phyloP scores from a whole-genome alignment of 164 flowering plant genomes.

The Piper longum region DNA sequence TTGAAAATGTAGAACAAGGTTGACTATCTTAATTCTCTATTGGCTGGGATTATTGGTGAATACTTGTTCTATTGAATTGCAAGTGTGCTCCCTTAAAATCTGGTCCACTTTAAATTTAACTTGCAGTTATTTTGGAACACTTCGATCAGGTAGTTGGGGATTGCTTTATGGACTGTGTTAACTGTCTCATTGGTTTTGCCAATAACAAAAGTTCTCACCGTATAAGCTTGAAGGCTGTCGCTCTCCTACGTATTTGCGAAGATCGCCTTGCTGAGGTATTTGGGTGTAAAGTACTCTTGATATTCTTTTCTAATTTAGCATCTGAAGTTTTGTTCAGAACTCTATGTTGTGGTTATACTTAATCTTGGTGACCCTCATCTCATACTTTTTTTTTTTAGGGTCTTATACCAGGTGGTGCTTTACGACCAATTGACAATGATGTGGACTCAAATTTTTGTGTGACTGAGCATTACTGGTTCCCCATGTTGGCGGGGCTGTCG shows the following conservation, averaged over 20 bases:
- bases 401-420: constrained; percentile 88
- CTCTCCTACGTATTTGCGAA: constrained; percentile 95
- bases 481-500: constrained; percentile 96
- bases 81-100: neutral
- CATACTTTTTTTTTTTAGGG: constrained; percentile 37
- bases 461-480: constrained; percentile 97
- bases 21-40: neutral
- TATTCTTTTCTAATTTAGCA: neutral
- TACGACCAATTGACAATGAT: constrained; percentile 65
- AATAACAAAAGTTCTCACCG: constrained; percentile 79
- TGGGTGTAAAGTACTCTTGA: neutral
- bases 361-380: neutral
- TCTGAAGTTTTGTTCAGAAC: neutral
- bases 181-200: constrained; percentile 94
- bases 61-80: neutral
- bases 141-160: constrained; percentile 97
- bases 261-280: constrained; percentile 98
- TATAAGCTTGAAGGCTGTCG: constrained; percentile 97
- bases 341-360: neutral
- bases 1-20: constrained; percentile 99
- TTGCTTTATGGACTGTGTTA: constrained; percentile 99
- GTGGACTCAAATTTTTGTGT: constrained; percentile 54
- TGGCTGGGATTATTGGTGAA: neutral
- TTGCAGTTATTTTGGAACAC: constrained; percentile 95
- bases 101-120: constrained; percentile 8